Evolutionary conservation across 495 filamentous ascomycete genomes (phyloP).

Genomic region (Trypethelium eluteriae): DNA sequence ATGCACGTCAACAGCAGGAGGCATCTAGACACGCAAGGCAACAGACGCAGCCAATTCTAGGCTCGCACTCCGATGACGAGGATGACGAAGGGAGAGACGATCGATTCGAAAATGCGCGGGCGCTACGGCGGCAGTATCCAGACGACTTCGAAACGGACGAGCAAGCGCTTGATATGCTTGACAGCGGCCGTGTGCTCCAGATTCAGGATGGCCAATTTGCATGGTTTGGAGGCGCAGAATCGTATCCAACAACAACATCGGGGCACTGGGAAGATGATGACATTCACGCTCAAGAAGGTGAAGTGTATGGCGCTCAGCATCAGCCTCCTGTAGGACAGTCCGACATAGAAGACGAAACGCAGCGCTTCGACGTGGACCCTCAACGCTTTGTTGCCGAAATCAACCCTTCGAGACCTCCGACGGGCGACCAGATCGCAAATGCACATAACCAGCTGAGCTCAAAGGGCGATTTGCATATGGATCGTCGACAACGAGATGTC

Average conservation of each 20-base stretch:
- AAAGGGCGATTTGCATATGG: neutral
- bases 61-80: neutral
- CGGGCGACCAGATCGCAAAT: neutral
- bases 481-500: neutral
- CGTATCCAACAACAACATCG: constrained; percentile 26
- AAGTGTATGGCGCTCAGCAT: neutral
- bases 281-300: neutral
- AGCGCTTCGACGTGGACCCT: neutral
- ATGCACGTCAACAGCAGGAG: neutral
- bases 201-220: neutral
- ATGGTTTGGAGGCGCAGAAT: constrained; percentile 3
- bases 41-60: neutral
- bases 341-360: neutral
- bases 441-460: neutral
- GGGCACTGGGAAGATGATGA: constrained; percentile 15
- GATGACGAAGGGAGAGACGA: neutral
- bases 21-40: neutral
- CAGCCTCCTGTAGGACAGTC: neutral
- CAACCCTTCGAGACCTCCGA: neutral
- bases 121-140: neutral
- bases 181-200: neutral
- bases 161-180: neutral
- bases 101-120: neutral
- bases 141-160: neutral
- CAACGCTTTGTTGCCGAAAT: neutral